Evolutionary conservation across 2,329 filamentous ascomycete genomes (phyloP).

Genomic region (Tolypocladium inflatum): DNA sequence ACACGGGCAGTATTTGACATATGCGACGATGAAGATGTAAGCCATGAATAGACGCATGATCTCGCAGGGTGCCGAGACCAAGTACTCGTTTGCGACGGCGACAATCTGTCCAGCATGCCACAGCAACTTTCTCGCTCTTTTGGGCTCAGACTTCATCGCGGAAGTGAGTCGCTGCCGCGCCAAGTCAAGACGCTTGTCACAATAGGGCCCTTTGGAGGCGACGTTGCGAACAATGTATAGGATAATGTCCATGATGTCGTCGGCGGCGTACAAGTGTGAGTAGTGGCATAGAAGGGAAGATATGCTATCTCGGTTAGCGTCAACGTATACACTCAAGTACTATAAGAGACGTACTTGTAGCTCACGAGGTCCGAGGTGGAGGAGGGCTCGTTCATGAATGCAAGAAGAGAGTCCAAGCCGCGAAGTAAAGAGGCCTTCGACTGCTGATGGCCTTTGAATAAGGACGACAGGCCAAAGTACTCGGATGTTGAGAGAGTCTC

Average conservation of each 20-base stretch:
- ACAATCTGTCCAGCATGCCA: slow-evolving; percentile 21
- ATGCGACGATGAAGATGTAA: slow-evolving; percentile 18
- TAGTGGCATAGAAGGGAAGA: slow-evolving; percentile 17
- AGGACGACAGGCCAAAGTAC: slow-evolving; percentile 14
- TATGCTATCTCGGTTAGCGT: slow-evolving; percentile 11
- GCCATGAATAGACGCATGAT: slow-evolving; percentile 22
- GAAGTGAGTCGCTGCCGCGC: slow-evolving; percentile 13
- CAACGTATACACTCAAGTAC: too few species aligned
- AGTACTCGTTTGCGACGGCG: slow-evolving; percentile 16
- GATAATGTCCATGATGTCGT: slow-evolving; percentile 18
- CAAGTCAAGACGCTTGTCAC: slow-evolving; percentile 10
- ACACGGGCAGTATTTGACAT: slow-evolving; percentile 12
- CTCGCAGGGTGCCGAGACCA: slow-evolving; percentile 19
- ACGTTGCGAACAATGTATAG: slow-evolving; percentile 18
- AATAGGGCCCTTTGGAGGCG: slow-evolving; percentile 6
- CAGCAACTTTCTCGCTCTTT: slow-evolving; percentile 11
- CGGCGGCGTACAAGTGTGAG: slow-evolving; percentile 15
- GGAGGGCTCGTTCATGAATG: slow-evolving; percentile 10
- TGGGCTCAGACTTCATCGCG: slow-evolving; percentile 10
- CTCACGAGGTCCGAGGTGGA: slow-evolving; percentile 17
- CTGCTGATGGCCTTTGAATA: slow-evolving; percentile 13
- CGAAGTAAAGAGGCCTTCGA: slow-evolving; percentile 12
- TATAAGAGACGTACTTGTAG: slow-evolving; percentile 12
- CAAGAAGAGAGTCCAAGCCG: slow-evolving; percentile 10
- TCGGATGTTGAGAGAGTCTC: slow-evolving; percentile 14